Conservation (phyloP, 352 stramenopile genomes). For the Peronospora farinosa region DNA sequence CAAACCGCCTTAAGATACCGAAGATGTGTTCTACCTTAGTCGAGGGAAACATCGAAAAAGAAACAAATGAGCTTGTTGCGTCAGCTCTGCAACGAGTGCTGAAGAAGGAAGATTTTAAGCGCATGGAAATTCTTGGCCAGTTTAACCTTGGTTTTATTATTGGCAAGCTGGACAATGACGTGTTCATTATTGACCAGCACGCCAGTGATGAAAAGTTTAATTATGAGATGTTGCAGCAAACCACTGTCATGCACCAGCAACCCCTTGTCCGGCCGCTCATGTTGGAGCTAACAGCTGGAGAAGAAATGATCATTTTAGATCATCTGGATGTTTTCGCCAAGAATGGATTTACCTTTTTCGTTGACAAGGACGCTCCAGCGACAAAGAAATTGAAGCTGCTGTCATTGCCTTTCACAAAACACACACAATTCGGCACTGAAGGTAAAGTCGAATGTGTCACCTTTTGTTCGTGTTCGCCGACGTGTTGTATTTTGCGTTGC, state of each 20-base stretch:
- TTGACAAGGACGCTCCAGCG: conserved; percentile 40
- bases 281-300: conserved; percentile 87
- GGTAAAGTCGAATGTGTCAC: conserved; percentile 25
- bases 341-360: conserved; percentile 90
- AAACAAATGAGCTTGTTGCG: conserved; percentile 42
- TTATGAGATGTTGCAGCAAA: conserved; percentile 65
- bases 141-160: conserved; percentile 99
- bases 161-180: conserved; percentile 76
- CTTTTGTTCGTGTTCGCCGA: conserved; percentile 3
- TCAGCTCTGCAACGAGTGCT: conserved; percentile 66
- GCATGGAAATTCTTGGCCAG: conserved; percentile 92
- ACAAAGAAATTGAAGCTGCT: conserved; percentile 66
- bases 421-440: conserved; percentile 80
- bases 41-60: conserved; percentile 6
- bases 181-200: conserved; percentile 99
- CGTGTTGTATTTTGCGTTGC: not conserved
- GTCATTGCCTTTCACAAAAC: conserved; percentile 84
- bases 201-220: conserved; percentile 94
- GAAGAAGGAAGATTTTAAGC: conserved; percentile 88
- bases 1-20: conserved; percentile 29
- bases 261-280: conserved; percentile 88
- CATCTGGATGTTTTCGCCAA: conserved; percentile 90
- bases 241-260: conserved; percentile 92
- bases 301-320: conserved; percentile 93
- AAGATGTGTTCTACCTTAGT: conserved; percentile 33